Base-by-base conservation (phyloP, 2,329 filamentous ascomycete species). In the Xylariaceae sp. region DNA sequence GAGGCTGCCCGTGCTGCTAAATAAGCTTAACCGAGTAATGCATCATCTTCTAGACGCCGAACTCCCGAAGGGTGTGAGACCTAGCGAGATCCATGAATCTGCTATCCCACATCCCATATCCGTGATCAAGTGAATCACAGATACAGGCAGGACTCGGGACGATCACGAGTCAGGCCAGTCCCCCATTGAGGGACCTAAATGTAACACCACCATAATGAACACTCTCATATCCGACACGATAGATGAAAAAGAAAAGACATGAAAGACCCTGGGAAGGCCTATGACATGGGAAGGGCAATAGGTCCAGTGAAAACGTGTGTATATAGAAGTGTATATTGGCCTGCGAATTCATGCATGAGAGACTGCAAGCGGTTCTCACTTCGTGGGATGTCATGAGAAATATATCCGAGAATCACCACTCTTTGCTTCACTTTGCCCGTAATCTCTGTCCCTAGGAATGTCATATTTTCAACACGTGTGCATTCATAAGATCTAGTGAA, bases 1-100 rank as follows among this genome's bases (percentile, higher is more conserved):
- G 81, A 83, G 60, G 78, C 77, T 17, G 59, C 58, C 30, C 63
- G 63, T n/a, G 41, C 23, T 30, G 23, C 13, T 17, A 63, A 64
- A 51, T 60, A 64, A 62, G 58, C n/a, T 47, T 34, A n/a, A 34
- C 4, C 10, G 9, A 39, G 37, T 9, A 13, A 13, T 41, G 17
- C 37, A 49, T 8, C 30, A 45, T 41, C 7, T 13, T 39, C 4
- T 5, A n/a, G 17, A 18, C 7, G 39, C 13, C 17, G 10, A 18
- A 17, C 35, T 13, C 7, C 9, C 5, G 2, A 23, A 2, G 39
- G 23, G 11, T n/a, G 45, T 11, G n/a, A 13, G 35, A 35, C 37
- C 4, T 3, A 10, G n/a, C 30, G 39, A 39, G 15, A 48, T 17
- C 30, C 15, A 5, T 8, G 13, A 41, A 18, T 18, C 34, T 13